phyloP scores from a whole-genome alignment of 2,329 filamentous ascomycete species.

The Phyllosticta citrichinensis region DNA sequence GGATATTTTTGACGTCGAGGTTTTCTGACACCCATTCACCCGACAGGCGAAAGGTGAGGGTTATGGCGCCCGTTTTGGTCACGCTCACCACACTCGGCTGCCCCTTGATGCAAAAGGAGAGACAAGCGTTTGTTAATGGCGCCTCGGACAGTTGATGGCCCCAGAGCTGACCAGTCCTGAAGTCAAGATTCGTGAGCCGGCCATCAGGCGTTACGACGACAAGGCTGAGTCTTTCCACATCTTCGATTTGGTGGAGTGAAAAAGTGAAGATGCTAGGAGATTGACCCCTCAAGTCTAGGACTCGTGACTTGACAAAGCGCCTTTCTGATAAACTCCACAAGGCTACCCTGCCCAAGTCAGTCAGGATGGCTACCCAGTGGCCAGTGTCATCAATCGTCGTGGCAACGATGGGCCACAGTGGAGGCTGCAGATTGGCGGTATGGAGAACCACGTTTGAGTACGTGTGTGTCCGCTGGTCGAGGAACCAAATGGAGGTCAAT shows the following conservation, averaged over 20 bases:
- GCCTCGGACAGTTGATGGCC: conserved; percentile 21
- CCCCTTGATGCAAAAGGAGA: conserved; percentile 20
- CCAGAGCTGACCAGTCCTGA: conserved; percentile 31
- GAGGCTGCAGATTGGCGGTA: conserved; percentile 25
- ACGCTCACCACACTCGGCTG: conserved; percentile 23
- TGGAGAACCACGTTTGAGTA: conserved; percentile 23
- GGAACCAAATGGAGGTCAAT: conserved; percentile 52
- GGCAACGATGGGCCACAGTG: conserved; percentile 42
- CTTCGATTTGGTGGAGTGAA: conserved; percentile 24
- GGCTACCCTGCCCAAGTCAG: conserved; percentile 45
- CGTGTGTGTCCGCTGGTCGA: conserved; percentile 17
- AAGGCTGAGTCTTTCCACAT: conserved; percentile 32
- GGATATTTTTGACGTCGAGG: conserved; percentile 19
- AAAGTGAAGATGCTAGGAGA: conserved; percentile 58
- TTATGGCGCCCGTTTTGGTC: conserved; percentile 24
- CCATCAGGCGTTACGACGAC: conserved; percentile 57
- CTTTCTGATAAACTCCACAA: conserved; percentile 54
- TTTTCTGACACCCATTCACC: conserved; percentile 21
- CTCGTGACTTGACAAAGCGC: conserved; percentile 45
- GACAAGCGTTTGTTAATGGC: conserved; percentile 19
- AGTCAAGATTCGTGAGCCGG: conserved; percentile 47
- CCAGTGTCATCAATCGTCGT: conserved; percentile 56
- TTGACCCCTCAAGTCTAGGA: conserved; percentile 48
- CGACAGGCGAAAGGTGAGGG: conserved; percentile 19
- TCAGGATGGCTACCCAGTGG: conserved; percentile 57